Percentiles rank a stretch among this genome's conserved stretches.
phyloP scores from a whole-genome alignment of 192 early-diverging fungal genomes.

The Mortierella hygrophila region DNA sequence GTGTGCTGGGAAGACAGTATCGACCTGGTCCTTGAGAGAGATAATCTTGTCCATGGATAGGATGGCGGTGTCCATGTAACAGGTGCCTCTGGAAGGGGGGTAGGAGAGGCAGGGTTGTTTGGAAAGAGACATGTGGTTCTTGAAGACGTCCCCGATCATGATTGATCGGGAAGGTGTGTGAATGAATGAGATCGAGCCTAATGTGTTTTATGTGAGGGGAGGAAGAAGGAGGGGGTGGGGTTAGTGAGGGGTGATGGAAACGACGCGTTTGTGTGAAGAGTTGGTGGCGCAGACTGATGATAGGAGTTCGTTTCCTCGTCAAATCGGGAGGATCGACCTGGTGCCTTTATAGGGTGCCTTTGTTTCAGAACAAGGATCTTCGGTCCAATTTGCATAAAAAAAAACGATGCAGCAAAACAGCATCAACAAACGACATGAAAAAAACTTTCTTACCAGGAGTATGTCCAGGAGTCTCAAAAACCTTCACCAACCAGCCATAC shows the following conservation, averaged over 20 bases:
- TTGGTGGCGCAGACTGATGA: too few relatives aligned
- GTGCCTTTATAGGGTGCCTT: too few relatives aligned
- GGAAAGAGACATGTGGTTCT: slow-evolving; percentile 17
- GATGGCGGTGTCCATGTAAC: slow-evolving; percentile 12
- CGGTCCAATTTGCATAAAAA: too few relatives aligned
- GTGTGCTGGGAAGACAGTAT: slow-evolving; percentile 37
- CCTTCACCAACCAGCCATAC: slow-evolving; percentile 14
- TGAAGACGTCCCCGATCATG: slow-evolving; percentile 30
- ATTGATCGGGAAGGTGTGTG: slow-evolving; percentile 25
- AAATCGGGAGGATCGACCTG: too few relatives aligned
- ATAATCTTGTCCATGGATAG: slow-evolving; percentile 35
- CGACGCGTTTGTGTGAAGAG: too few relatives aligned
- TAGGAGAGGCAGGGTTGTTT: slow-evolving; percentile 2
- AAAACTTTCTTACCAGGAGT: slow-evolving; percentile 25
- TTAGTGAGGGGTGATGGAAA: too few relatives aligned
- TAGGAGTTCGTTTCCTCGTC: too few relatives aligned
- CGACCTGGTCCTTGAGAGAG: slow-evolving; percentile 21
- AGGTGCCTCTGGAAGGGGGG: slow-evolving; percentile 8
- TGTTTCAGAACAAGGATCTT: too few relatives aligned
- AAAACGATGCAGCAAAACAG: too few relatives aligned
- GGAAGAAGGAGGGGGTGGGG: not conserved
- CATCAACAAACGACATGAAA: not conserved
- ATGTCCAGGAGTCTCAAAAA: slow-evolving; percentile 32
- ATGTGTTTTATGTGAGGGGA: not conserved
- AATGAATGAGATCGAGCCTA: slow-evolving; percentile 42